Conservation (phyloP, 2,329 filamentous ascomycete genomes). For the Fusarium albosuccineum region DNA sequence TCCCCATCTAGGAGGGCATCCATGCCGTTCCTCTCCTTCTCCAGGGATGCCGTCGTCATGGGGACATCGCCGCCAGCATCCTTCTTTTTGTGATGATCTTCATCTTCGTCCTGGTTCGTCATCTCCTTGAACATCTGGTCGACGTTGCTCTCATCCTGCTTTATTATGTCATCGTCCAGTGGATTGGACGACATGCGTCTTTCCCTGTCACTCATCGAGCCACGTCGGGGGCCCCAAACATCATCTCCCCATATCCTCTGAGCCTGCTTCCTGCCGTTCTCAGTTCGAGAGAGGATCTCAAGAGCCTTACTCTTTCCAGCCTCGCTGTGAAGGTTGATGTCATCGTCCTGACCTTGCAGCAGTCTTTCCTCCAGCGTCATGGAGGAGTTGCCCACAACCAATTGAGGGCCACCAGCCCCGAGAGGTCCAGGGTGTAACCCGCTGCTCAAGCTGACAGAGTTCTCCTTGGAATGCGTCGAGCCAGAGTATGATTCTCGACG, state of each 20-base stretch:
- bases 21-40: conserved; percentile 61
- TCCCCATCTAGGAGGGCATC: conserved; percentile 61
- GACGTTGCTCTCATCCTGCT: conserved; percentile 61
- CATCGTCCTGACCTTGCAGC: conserved; percentile 61
- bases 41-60: conserved; percentile 59
- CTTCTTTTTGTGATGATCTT: conserved; percentile 51
- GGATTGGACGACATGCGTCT: conserved; percentile 46
- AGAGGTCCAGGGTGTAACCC: conserved; percentile 60
- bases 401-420: conserved; percentile 56
- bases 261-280: conserved; percentile 63
- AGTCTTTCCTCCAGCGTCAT: conserved; percentile 65
- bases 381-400: conserved; percentile 56
- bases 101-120: conserved; percentile 65
- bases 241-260: conserved; percentile 65
- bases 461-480: conserved; percentile 49
- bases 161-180: conserved; percentile 49
- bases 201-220: conserved; percentile 46
- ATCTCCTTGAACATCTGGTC: conserved; percentile 70
- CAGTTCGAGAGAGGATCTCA: conserved; percentile 65
- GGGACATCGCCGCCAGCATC: conserved; percentile 47
- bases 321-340: conserved; percentile 60
- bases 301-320: conserved; percentile 64
- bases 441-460: conserved; percentile 57
- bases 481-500: conserved; percentile 42
- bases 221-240: conserved; percentile 57